These are phyloP conservation scores for Powellomyces hirtus DNA, from an alignment of 192 early-diverging fungal genomes.

Conservation along the genomic window DNA sequence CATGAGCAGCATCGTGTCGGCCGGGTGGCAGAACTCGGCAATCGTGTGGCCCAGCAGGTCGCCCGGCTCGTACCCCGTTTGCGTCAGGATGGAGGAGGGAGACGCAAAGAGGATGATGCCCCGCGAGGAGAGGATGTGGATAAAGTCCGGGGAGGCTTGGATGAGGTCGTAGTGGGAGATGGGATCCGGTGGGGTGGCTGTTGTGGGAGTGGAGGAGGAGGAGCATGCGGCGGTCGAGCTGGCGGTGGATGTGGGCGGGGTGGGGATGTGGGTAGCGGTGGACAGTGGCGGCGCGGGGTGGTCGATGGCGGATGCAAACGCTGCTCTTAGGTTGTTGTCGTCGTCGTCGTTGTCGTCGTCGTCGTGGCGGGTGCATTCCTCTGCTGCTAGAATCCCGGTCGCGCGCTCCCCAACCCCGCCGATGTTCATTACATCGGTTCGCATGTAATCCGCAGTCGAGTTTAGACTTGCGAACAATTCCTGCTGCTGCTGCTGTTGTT, in stretches of 20 bases:
- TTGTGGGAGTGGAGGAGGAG: not conserved
- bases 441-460: no score
- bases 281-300: no score
- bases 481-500: no score
- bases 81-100: slow-evolving; percentile 36
- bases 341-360: not conserved
- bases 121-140: slow-evolving; percentile 67
- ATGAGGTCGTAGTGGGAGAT: slow-evolving; percentile 17
- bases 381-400: no score
- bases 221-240: no score
- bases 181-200: not conserved
- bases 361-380: no score
- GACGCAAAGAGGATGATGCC: slow-evolving; percentile 69
- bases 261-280: no score
- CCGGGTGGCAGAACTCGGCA: slow-evolving; percentile 53
- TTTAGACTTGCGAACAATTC: no score
- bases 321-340: not conserved
- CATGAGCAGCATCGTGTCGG: slow-evolving; percentile 63
- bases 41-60: slow-evolving; percentile 52
- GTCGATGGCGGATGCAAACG: no score
- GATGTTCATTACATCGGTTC: no score
- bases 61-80: slow-evolving; percentile 49
- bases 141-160: slow-evolving; percentile 46
- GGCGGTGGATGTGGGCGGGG: no score
- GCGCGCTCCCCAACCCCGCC: no score